Conservation (phyloP, 345 rosid species). For the Acer negundo region DNA sequence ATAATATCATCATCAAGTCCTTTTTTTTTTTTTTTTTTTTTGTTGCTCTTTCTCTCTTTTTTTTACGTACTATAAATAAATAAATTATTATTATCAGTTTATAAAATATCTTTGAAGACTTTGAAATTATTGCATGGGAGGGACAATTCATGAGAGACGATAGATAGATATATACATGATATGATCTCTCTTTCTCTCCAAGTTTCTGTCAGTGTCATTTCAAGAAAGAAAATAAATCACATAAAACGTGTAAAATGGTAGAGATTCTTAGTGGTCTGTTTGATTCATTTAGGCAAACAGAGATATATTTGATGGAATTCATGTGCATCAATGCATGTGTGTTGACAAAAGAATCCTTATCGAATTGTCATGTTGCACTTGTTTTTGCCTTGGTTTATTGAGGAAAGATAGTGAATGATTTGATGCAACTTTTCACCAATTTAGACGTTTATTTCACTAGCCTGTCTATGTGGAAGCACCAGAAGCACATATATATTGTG, state of each 20-base stretch:
- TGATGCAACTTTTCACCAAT: not conserved
- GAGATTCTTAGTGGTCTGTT: not conserved
- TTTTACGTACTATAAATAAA: not conserved
- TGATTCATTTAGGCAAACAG: not conserved
- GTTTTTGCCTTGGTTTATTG: not conserved
- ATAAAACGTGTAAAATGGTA: not conserved
- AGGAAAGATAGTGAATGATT: not conserved
- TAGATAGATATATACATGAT: not conserved
- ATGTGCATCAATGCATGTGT: not conserved
- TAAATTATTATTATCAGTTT: not conserved
- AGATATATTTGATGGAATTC: not conserved
- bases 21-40: no score
- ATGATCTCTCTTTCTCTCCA: not conserved
- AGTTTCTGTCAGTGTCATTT: not conserved
- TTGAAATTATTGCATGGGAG: not conserved
- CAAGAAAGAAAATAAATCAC: conserved; percentile 5
- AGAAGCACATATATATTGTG: not conserved
- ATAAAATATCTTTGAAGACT: not conserved
- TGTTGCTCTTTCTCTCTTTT: no score
- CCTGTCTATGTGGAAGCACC: not conserved
- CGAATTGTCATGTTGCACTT: not conserved
- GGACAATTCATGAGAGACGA: not conserved
- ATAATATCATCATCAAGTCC: no score
- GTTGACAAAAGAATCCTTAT: not conserved
- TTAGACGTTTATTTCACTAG: not conserved